Evolutionary conservation across 257 asterid genomes (phyloP), one percentile per base, ranked within the genome.

Genomic region (Solanum ossicruentum): DNA sequence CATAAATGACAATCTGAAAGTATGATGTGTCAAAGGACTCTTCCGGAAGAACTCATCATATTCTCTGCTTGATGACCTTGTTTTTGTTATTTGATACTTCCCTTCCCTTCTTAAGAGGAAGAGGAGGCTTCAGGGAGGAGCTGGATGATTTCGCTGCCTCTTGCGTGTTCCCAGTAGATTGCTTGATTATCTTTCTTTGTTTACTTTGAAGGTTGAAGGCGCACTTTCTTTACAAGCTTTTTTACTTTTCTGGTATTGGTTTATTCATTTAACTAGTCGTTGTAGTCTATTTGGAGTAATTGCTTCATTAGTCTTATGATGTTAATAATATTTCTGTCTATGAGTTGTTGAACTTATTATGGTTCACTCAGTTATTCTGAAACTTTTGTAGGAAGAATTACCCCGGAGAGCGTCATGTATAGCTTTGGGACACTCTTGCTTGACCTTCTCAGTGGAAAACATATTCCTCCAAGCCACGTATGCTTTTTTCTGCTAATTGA

Each of bases 381-480:
- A 60, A 47, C 28, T 85, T 85, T 87, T 90, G 83, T 85, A 95
- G 99, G 99, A 71, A 90, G 99, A 85, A 95, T 95, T 85, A 93
- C 96, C 73, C 94, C 96, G 7, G 99, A 95, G 85, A 95, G 99
- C 86, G 98, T 94, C 84, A 92, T 90, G 87, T 94, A 94, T 91
- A 94, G 99, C 92, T 95, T 95, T 72, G 99, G 99, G 54, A 94
- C 98, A 57, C 98, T 95, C 87, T 87, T 95, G 92, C 99, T 95
- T 61, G 99, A 95, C 88, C 98, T 95, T 70, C 95, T 95, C 90
- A 94, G 98, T 88, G 99, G 98, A 80, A 95, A 95, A 88, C 99
- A 95, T 85, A 95, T 95, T 88, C 99, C 99, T 20, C 99, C 99
- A 73, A 95, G 99, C 86, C 99, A 95, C 85, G 99, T 95, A 91